Evolutionary conservation across 1,139 yeast species (phyloP).

Genomic region (Yamadazyma diospyri): DNA sequence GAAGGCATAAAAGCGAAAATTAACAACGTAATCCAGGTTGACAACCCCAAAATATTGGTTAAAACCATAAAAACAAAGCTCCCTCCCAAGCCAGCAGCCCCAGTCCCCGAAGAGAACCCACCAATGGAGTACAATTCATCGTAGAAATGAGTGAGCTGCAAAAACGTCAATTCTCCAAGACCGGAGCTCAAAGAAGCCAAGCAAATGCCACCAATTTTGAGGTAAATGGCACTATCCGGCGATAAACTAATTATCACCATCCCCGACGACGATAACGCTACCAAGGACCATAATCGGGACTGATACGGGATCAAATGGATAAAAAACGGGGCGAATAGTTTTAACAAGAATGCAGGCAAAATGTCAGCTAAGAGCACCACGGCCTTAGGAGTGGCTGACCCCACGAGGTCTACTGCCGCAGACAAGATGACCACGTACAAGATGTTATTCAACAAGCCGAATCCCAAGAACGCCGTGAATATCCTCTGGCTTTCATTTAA

Average conservation of each 20-base stretch:
- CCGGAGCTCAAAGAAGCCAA: conserved; percentile 87
- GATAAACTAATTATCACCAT: conserved; percentile 66
- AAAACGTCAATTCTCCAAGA: conserved; percentile 82
- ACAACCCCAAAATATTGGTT: conserved; percentile 33
- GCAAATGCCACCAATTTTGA: conserved; percentile 65
- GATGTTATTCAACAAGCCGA: conserved; percentile 85
- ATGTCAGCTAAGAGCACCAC: conserved; percentile 83
- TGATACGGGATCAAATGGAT: conserved; percentile 63
- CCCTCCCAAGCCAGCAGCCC: conserved; percentile 90
- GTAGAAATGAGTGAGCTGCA: conserved; percentile 77
- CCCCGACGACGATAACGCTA: conserved; percentile 63
- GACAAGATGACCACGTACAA: conserved; percentile 87
- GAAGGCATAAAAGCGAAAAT: conserved; percentile 34
- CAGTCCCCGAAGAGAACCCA: conserved; percentile 94
- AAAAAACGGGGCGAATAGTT: conserved; percentile 74
- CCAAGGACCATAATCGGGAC: conserved; percentile 51
- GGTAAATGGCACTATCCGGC: conserved; percentile 18
- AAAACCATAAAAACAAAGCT: conserved; percentile 47
- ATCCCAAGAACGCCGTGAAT: conserved; percentile 66
- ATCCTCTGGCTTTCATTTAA: conserved; percentile 11
- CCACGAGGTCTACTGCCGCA: conserved; percentile 90
- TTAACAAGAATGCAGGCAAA: conserved; percentile 72
- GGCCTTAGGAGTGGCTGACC: conserved; percentile 79
- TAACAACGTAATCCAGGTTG: conserved; percentile 29
- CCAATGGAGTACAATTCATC: conserved; percentile 53